These are phyloP conservation scores for Penicillium sp. DNA, from an alignment of 2,329 filamentous ascomycete genomes.

Conservation along the genomic window DNA sequence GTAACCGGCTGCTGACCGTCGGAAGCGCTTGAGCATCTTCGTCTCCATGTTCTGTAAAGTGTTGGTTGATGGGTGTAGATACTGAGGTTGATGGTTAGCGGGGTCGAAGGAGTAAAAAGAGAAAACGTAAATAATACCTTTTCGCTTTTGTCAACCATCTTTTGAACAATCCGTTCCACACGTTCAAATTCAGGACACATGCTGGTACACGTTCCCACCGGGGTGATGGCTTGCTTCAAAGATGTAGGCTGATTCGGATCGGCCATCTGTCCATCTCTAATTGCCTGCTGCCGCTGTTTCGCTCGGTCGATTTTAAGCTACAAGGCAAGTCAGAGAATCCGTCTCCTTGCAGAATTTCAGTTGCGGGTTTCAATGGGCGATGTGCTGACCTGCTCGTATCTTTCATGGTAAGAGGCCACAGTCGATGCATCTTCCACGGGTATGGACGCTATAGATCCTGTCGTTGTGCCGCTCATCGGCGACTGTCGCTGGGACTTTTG, in stretches of 20 bases:
- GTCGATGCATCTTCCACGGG: constrained; percentile 23
- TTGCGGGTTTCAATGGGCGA: neutral
- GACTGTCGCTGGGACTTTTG: constrained; percentile 10
- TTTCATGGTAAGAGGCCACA: constrained; percentile 29
- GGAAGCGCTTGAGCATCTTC: constrained; percentile 60
- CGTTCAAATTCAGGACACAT: constrained; percentile 63
- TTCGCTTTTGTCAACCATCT: constrained; percentile 58
- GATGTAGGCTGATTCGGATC: constrained; percentile 58
- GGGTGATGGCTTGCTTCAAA: constrained; percentile 57
- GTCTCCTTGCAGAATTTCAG: too few relatives aligned
- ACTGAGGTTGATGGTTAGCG: constrained; percentile 24
- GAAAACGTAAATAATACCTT: constrained; percentile 40
- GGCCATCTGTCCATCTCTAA: constrained; percentile 50
- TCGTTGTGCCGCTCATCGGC: constrained; percentile 6
- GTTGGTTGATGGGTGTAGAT: constrained; percentile 33
- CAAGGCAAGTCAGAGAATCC: constrained; percentile 7
- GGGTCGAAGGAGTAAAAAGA: neutral
- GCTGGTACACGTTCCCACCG: constrained; percentile 56
- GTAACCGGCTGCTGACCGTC: constrained; percentile 57
- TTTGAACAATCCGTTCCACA: constrained; percentile 57
- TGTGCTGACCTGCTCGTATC: constrained; percentile 35
- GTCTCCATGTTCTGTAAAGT: constrained; percentile 32
- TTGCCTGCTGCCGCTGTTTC: constrained; percentile 48
- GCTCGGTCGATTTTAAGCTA: constrained; percentile 50
- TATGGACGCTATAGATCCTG: constrained; percentile 5